phyloP scores from a whole-genome alignment of 2,329 filamentous ascomycete species.

The Chalaropsis thielavioides region DNA sequence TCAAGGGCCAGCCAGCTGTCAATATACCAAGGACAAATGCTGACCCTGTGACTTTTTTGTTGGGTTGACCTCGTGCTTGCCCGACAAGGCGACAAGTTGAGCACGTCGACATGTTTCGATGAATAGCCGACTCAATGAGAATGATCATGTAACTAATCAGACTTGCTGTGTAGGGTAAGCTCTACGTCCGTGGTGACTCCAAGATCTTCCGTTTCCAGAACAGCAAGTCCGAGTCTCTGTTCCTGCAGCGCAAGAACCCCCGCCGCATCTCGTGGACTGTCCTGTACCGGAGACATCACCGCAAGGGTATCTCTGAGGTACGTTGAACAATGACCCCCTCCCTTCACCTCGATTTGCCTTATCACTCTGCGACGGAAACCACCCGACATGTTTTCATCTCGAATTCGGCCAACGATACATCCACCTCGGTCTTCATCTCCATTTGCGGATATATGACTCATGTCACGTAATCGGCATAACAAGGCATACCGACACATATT shows the following conservation, averaged over 20 bases:
- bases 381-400: not conserved
- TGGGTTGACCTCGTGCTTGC: not conserved
- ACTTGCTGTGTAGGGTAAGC: slow-evolving; percentile 62
- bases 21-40: not conserved
- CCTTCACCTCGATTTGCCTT: not conserved
- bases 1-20: not conserved
- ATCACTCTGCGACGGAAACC: not conserved
- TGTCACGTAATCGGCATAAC: not conserved
- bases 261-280: slow-evolving; percentile 98
- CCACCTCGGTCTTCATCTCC: not conserved
- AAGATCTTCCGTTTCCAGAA: slow-evolving; percentile 99
- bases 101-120: not conserved
- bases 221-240: slow-evolving; percentile 98
- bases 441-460: not conserved
- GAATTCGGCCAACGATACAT: not conserved
- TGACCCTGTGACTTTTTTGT: slow-evolving; percentile 7
- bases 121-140: not conserved
- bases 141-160: slow-evolving; percentile 8
- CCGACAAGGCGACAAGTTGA: not conserved
- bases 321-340: slow-evolving; percentile 25
- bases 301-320: slow-evolving; percentile 99
- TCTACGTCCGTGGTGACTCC: slow-evolving; percentile 99
- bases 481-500: no score
- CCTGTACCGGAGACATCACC: slow-evolving; percentile 96
- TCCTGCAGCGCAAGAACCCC: slow-evolving; percentile 99